Conservation (phyloP, 2,329 filamentous ascomycete species). For the Trichoderma sp. region DNA sequence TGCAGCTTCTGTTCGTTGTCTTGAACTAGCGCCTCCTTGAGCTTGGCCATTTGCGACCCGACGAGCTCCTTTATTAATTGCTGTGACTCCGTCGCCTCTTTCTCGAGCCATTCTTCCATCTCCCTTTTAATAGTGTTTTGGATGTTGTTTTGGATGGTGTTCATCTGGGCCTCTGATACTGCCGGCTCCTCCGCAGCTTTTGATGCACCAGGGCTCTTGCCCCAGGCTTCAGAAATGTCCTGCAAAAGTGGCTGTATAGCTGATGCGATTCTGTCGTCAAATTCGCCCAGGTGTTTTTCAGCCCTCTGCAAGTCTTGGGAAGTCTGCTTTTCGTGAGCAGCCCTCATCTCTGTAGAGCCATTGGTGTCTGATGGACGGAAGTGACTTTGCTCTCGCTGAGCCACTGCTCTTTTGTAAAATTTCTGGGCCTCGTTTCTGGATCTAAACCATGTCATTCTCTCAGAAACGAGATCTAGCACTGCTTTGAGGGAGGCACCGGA, state of each 20-base stretch:
- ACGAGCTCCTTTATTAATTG: neutral
- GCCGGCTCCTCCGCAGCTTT: neutral
- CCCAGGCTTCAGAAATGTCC: neutral
- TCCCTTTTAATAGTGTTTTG: neutral
- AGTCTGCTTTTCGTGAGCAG: slow-evolving; percentile 20
- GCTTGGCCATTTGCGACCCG: neutral
- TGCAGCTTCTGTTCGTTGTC: neutral
- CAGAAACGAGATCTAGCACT: slow-evolving; percentile 25
- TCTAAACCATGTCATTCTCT: slow-evolving; percentile 24
- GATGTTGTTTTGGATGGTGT: neutral
- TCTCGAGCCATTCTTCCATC: neutral
- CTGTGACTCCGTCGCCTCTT: neutral
- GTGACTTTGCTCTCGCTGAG: slow-evolving; percentile 21
- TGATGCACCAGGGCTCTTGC: neutral
- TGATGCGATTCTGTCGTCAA: slow-evolving; percentile 17
- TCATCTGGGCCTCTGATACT: neutral
- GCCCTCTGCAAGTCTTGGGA: slow-evolving; percentile 19
- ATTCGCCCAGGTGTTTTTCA: slow-evolving; percentile 8
- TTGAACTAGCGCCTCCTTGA: neutral
- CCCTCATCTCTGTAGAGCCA: slow-evolving; percentile 23
- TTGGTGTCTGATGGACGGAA: slow-evolving; percentile 25
- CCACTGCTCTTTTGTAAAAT: slow-evolving; percentile 20
- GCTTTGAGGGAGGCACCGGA: slow-evolving; percentile 13
- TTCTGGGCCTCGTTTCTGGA: slow-evolving; percentile 23
- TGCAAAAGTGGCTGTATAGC: neutral